Evolutionary conservation across 2,329 filamentous ascomycete species (phyloP).

Genomic region (Colletotrichum musicola): DNA sequence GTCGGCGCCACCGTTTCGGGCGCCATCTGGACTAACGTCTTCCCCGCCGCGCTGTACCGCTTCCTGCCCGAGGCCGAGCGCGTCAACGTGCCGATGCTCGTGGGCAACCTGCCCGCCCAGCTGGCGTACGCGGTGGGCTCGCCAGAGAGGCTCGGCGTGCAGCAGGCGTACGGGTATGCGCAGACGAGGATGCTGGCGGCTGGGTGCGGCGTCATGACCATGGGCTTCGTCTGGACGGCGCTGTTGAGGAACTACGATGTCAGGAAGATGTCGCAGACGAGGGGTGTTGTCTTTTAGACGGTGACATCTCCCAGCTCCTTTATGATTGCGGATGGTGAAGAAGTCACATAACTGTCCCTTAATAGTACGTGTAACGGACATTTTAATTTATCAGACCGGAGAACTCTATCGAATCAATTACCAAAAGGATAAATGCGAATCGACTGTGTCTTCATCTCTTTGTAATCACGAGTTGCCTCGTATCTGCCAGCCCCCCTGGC

Average conservation of each 20-base stretch:
- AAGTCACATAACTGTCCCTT: too few relatives aligned
- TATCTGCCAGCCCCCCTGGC: too few relatives aligned
- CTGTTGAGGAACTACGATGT: slow-evolving; percentile 63
- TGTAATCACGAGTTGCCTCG: too few relatives aligned
- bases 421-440: too few relatives aligned
- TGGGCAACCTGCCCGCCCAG: slow-evolving; percentile 64
- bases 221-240: slow-evolving; percentile 51
- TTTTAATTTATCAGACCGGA: too few relatives aligned
- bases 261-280: slow-evolving; percentile 60
- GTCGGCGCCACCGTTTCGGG: slow-evolving; percentile 60
- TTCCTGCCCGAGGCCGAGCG: slow-evolving; percentile 59
- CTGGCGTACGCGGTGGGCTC: slow-evolving; percentile 60
- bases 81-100: slow-evolving; percentile 60
- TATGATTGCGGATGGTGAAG: too few relatives aligned
- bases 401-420: too few relatives aligned
- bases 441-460: too few relatives aligned
- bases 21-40: slow-evolving; percentile 58
- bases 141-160: slow-evolving; percentile 62
- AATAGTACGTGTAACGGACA: too few relatives aligned
- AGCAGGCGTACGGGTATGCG: slow-evolving; percentile 65
- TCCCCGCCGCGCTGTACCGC: slow-evolving; percentile 56
- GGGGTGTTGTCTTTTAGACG: slow-evolving; percentile 66
- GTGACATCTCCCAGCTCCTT: too few relatives aligned
- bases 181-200: slow-evolving; percentile 59
- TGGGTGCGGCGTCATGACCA: slow-evolving; percentile 45